These are phyloP conservation scores for Trametes cingulata DNA, from an alignment of 768 basidiomycete species.

Conservation along the genomic window DNA sequence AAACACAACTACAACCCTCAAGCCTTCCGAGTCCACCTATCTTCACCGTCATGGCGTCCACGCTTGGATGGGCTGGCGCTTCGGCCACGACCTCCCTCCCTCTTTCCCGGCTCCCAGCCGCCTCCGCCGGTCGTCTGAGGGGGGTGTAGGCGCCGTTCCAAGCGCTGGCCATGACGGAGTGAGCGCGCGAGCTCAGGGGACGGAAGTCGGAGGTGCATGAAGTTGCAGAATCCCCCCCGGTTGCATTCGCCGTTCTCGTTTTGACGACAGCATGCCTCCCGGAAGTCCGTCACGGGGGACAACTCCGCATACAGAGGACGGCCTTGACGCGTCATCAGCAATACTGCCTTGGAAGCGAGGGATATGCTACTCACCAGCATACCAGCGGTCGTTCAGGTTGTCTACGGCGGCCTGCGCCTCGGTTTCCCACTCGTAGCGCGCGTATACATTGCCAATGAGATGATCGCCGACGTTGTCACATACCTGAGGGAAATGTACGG, in stretches of 20 bases:
- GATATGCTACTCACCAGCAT: constrained; percentile 73
- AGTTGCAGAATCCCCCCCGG: constrained; percentile 98
- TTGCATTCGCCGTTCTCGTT: constrained; percentile 99
- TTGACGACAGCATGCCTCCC: constrained; percentile 97
- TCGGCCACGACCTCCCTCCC: constrained; percentile 63
- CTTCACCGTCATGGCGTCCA: constrained; percentile 64
- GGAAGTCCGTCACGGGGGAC: constrained; percentile 97
- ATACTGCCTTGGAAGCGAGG: neutral
- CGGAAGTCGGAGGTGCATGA: constrained; percentile 93
- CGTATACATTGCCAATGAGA: constrained; percentile 96
- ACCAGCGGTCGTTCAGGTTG: constrained; percentile 95
- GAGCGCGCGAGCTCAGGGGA: constrained; percentile 81
- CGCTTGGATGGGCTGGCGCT: constrained; percentile 73
- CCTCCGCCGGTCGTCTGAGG: constrained; percentile 60
- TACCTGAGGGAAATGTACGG: constrained; percentile 47
- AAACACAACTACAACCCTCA: constrained; percentile 14
- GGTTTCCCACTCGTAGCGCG: constrained; percentile 97
- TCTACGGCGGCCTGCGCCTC: constrained; percentile 94
- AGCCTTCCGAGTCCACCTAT: constrained; percentile 52
- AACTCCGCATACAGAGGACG: constrained; percentile 96
- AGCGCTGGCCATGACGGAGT: constrained; percentile 76
- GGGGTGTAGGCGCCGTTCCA: constrained; percentile 80
- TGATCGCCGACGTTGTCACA: constrained; percentile 99
- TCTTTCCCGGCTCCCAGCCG: constrained; percentile 82
- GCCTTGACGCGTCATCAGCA: constrained; percentile 46